Conservation (phyloP, 805 yeast genomes). For the Teunomyces stri region DNA sequence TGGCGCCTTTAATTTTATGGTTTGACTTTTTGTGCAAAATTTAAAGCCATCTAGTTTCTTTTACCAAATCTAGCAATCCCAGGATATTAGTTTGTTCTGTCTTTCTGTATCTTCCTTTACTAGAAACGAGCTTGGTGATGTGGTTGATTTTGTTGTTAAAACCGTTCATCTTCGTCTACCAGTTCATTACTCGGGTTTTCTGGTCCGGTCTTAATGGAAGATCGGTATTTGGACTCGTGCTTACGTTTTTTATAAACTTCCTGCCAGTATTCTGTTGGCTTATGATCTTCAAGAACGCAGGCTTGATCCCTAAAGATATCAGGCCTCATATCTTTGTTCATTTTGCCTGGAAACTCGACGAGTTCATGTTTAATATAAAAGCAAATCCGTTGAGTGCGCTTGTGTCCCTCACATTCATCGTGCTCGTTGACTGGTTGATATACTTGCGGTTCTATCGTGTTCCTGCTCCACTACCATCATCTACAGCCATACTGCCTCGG, state of each 20-base stretch:
- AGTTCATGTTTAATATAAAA: constrained; percentile 29
- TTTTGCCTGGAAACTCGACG: constrained; percentile 44
- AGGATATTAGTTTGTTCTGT: no score
- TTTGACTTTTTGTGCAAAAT: no score
- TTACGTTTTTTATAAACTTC: constrained; percentile 51
- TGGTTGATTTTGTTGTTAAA: neutral
- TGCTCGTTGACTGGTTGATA: constrained; percentile 9
- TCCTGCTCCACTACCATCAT: neutral
- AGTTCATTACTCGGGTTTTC: constrained; percentile 14
- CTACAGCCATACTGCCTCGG: neutral
- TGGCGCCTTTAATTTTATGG: no score
- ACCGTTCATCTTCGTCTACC: constrained; percentile 8
- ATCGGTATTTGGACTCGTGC: constrained; percentile 33
- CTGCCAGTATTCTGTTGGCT: constrained; percentile 56
- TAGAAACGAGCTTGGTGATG: neutral
- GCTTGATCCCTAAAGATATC: constrained; percentile 48
- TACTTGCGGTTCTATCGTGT: constrained; percentile 12
- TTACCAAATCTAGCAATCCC: no score
- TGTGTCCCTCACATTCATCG: neutral
- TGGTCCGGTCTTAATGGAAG: constrained; percentile 37
- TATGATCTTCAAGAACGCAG: constrained; percentile 56
- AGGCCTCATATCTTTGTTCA: constrained; percentile 55
- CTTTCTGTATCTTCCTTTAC: no score
- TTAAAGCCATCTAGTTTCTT: no score
- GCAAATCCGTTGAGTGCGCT: constrained; percentile 5